Percentiles rank a stretch among this genome's conserved stretches.
phyloP scores from a whole-genome alignment of 139 green algal genomes.

The Edaphochlamys debaryana region DNA sequence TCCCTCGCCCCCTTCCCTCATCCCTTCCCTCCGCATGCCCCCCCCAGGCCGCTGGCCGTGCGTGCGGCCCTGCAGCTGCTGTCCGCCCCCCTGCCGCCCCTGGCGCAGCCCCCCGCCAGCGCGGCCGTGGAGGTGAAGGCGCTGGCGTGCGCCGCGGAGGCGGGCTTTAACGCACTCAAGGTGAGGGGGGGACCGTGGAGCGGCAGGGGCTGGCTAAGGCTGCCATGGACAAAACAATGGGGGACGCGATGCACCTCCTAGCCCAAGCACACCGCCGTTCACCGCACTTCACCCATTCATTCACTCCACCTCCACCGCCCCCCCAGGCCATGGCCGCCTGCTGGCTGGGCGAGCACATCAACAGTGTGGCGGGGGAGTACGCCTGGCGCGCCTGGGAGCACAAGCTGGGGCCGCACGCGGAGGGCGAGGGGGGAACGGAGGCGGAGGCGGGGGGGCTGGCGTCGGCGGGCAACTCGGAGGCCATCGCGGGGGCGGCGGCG shows the following conservation, averaged over 20 bases:
- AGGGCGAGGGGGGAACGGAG: not conserved
- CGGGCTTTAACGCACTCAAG: conserved; percentile 47
- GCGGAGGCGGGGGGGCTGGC: not conserved
- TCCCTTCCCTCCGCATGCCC: no score
- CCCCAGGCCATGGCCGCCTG: conserved; percentile 46
- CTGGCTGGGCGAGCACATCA: conserved; percentile 88
- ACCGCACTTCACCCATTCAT: no score
- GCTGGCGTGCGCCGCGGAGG: conserved; percentile 57
- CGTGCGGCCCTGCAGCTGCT: conserved; percentile 50
- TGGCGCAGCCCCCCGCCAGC: conserved; percentile 44
- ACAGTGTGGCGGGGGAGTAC: conserved; percentile 61
- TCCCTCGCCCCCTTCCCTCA: not conserved
- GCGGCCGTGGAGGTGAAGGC: conserved; percentile 63
- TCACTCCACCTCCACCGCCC: not conserved
- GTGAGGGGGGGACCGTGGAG: not conserved
- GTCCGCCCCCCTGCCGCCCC: conserved; percentile 48
- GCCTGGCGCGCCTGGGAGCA: conserved; percentile 29
- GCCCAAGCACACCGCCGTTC: no score
- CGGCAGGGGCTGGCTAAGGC: not conserved
- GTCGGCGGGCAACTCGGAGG: no score
- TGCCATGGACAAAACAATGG: no score
- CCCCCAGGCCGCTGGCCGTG: conserved; percentile 49
- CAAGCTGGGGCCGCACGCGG: not conserved
- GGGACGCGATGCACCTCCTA: no score
- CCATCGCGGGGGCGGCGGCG: not conserved